These are phyloP conservation scores for Nepenthes gracilis DNA, from an alignment of 148 eudicot genomes.

Conservation along the genomic window DNA sequence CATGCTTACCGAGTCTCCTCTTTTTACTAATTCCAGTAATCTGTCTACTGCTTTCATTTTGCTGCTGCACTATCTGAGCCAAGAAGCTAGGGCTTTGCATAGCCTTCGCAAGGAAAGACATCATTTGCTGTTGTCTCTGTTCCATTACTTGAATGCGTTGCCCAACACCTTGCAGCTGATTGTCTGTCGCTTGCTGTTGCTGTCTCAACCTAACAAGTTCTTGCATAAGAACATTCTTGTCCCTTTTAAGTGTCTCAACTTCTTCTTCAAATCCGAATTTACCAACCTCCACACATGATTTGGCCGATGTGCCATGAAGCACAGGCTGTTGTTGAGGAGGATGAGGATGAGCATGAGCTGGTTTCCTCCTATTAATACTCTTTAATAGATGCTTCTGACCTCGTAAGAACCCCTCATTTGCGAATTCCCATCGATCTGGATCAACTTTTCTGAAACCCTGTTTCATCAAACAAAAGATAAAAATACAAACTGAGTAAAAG, in stretches of 20 bases:
- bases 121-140: slow-evolving; percentile 65
- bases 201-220: slow-evolving; percentile 73
- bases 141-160: slow-evolving; percentile 79
- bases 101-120: slow-evolving; percentile 85
- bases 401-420: slow-evolving; percentile 63
- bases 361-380: slow-evolving; percentile 59
- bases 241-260: slow-evolving; percentile 62
- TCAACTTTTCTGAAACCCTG: slow-evolving; percentile 84
- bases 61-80: slow-evolving; percentile 59
- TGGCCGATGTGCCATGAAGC: slow-evolving; percentile 28
- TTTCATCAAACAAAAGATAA: slow-evolving; percentile 2
- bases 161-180: slow-evolving; percentile 54
- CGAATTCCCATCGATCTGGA: slow-evolving; percentile 66
- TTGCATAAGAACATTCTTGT: slow-evolving; percentile 74
- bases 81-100: slow-evolving; percentile 71
- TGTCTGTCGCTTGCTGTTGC: slow-evolving; percentile 66
- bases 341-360: slow-evolving; percentile 28
- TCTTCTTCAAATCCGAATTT: slow-evolving; percentile 65
- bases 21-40: slow-evolving; percentile 48
- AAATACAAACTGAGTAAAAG: slow-evolving; percentile 2
- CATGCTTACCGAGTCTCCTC: slow-evolving; percentile 61
- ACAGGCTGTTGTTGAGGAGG: slow-evolving; percentile 23
- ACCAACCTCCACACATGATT: slow-evolving; percentile 49
- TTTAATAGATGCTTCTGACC: slow-evolving; percentile 68
- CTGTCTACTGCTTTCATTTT: slow-evolving; percentile 42